Evolutionary conservation across 73 alveolate genomes (phyloP).

Genomic region (Stentor roeselii): DNA sequence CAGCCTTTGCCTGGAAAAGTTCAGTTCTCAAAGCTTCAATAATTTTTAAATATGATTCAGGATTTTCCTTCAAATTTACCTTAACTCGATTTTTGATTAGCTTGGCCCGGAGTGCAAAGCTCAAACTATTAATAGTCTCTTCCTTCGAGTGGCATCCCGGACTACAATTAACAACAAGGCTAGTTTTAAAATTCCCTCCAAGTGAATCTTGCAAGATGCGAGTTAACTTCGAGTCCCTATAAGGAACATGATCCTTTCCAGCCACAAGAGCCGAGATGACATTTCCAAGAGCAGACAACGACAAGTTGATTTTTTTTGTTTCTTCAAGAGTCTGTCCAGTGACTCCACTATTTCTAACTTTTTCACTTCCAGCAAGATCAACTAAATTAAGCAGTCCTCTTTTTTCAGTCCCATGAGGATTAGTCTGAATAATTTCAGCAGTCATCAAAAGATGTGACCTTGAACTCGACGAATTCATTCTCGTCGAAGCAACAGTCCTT

Average conservation of each 20-base stretch:
- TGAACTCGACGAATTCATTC: slow-evolving; percentile 58
- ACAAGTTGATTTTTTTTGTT: slow-evolving; percentile 69
- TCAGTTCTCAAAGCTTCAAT: slow-evolving; percentile 50
- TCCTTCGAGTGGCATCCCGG: slow-evolving; percentile 61
- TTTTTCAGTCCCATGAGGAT: slow-evolving; percentile 53
- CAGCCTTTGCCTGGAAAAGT: not conserved
- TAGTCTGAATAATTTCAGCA: slow-evolving; percentile 56
- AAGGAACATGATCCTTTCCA: slow-evolving; percentile 65
- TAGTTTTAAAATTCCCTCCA: slow-evolving; percentile 75
- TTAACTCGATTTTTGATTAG: slow-evolving; percentile 60
- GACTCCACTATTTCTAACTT: slow-evolving; percentile 68
- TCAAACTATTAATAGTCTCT: slow-evolving; percentile 61
- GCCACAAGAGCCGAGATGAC: slow-evolving; percentile 63
- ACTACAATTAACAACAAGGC: slow-evolving; percentile 61
- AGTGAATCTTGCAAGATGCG: slow-evolving; percentile 65
- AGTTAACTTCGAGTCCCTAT: slow-evolving; percentile 70
- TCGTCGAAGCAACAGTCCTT: slow-evolving; percentile 70
- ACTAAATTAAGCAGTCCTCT: slow-evolving; percentile 66
- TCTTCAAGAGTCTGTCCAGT: slow-evolving; percentile 68
- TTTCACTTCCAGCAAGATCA: slow-evolving; percentile 78
- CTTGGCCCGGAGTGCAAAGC: slow-evolving; percentile 68
- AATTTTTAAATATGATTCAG: slow-evolving; percentile 56
- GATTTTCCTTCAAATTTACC: slow-evolving; percentile 62
- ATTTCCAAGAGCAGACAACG: slow-evolving; percentile 65
- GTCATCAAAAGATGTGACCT: slow-evolving; percentile 65